These are phyloP conservation scores for Malus hybrid DNA, from an alignment of 331 rosid species.

Conservation along the genomic window DNA sequence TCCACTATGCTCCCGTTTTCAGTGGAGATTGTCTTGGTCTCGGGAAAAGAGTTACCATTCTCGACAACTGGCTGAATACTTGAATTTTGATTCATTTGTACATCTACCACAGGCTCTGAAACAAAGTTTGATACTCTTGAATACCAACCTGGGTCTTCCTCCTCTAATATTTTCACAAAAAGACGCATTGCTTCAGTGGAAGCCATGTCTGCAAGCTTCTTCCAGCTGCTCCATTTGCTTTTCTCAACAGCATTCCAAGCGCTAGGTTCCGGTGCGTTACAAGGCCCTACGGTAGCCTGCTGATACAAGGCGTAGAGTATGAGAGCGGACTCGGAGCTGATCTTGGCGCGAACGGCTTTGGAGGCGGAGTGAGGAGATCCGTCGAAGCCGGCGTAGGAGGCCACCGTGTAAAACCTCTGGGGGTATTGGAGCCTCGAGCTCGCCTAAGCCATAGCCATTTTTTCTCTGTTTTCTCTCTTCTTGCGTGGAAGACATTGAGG, in stretches of 20 bases:
- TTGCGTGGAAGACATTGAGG: too few relatives aligned
- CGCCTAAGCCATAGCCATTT: constrained; percentile 66
- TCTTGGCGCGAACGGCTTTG: constrained; percentile 67
- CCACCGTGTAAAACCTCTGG: constrained; percentile 85
- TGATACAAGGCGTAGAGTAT: constrained; percentile 76
- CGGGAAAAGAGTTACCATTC: constrained; percentile 70
- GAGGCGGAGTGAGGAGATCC: constrained; percentile 75
- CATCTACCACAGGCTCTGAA: constrained; percentile 72
- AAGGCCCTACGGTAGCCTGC: constrained; percentile 86
- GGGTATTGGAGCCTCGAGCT: constrained; percentile 87
- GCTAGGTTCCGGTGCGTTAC: constrained; percentile 77
- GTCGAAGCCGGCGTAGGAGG: constrained; percentile 79
- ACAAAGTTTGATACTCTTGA: constrained; percentile 83
- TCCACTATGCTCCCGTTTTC: constrained; percentile 63
- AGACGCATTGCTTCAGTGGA: constrained; percentile 95
- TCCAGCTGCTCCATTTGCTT: constrained; percentile 99
- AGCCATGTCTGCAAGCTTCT: constrained; percentile 82
- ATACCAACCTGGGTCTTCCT: constrained; percentile 99
- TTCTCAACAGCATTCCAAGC: constrained; percentile 85
- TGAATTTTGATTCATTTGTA: constrained; percentile 67
- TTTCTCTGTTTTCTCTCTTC: not conserved
- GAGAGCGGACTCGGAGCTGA: constrained; percentile 78
- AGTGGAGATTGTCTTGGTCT: constrained; percentile 58
- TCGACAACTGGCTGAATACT: constrained; percentile 52
- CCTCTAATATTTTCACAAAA: constrained; percentile 97